A percentile compares a stretch with the other conserved stretches of the same genome.
Evolutionary conservation across 148 eudicot genomes (phyloP).

Genomic region (Dysphania ambrosioides): DNA sequence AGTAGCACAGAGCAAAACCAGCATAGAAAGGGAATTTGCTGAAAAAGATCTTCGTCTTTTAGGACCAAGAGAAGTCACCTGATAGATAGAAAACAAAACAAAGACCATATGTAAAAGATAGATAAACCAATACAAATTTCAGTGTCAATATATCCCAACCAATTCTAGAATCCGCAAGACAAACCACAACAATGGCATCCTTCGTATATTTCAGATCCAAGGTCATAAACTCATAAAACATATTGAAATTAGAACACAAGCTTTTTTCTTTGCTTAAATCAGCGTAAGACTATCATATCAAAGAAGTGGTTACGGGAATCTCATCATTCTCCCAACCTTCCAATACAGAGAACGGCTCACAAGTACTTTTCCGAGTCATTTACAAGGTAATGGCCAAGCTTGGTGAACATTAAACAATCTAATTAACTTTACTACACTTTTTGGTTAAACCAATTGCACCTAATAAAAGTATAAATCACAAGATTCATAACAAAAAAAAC

Average conservation of each 20-base stretch:
- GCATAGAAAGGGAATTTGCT: slow-evolving; percentile 32
- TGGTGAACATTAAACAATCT: background rate
- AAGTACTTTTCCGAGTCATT: background rate
- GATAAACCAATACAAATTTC: background rate
- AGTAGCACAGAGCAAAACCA: slow-evolving; percentile 41
- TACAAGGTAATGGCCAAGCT: too few relatives aligned
- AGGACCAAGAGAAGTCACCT: slow-evolving; percentile 21
- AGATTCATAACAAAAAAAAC: background rate
- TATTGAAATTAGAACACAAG: background rate
- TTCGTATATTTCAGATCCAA: background rate
- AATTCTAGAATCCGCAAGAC: background rate
- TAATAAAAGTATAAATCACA: too few relatives aligned
- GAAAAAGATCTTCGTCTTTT: slow-evolving; percentile 35
- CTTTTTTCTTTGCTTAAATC: too few relatives aligned
- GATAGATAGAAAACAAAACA: slow-evolving; percentile 9
- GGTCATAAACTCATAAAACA: background rate
- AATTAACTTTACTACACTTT: background rate
- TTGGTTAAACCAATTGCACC: background rate
- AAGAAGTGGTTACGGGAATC: too few relatives aligned
- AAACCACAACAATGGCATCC: background rate
- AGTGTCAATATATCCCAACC: too few relatives aligned
- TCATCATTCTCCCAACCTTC: too few relatives aligned
- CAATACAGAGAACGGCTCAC: background rate
- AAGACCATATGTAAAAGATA: slow-evolving; percentile 6
- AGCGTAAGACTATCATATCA: too few relatives aligned